phyloP scores from a whole-genome alignment of 2,329 filamentous ascomycete species.

The Xylariaceae sp. region DNA sequence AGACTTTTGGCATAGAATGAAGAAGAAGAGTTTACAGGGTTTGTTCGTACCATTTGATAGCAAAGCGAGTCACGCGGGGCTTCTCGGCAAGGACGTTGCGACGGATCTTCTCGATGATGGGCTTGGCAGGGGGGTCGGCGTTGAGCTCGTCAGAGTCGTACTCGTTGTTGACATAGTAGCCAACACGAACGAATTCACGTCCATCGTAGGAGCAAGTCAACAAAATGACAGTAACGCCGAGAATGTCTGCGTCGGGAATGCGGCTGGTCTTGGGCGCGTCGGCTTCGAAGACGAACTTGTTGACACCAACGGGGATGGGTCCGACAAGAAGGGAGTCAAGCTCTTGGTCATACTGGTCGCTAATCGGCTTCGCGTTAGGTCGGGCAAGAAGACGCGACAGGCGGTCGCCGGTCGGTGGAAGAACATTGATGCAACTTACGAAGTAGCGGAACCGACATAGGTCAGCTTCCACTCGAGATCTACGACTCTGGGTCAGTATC shows the following conservation, averaged over 20 bases:
- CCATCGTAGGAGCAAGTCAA: conserved; percentile 95
- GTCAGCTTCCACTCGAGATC: conserved; percentile 99
- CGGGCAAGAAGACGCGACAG: conserved; percentile 10
- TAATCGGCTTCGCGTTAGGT: conserved; percentile 34
- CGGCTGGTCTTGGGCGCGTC: conserved; percentile 83
- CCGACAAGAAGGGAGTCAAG: conserved; percentile 95
- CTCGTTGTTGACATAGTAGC: conserved; percentile 99
- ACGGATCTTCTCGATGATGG: conserved; percentile 83
- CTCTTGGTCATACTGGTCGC: conserved; percentile 95
- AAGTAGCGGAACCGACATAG: conserved; percentile 96
- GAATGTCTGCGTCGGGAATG: conserved; percentile 90
- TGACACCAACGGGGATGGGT: conserved; percentile 94
- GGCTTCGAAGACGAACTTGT: conserved; percentile 98
- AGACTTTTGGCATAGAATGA: not conserved
- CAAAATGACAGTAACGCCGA: conserved; percentile 95
- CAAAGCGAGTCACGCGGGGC: conserved; percentile 92
- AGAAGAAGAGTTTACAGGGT: not conserved
- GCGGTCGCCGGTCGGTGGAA: not conserved
- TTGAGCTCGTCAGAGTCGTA: conserved; percentile 89
- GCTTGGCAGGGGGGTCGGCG: conserved; percentile 85
- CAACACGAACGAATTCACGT: conserved; percentile 93
- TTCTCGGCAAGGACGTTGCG: conserved; percentile 95
- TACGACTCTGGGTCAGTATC: conserved; percentile 35
- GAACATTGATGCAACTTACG: conserved; percentile 52
- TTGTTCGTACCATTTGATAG: conserved; percentile 84